These are phyloP conservation scores for Xylariaceae sp. DNA, from an alignment of 2,329 filamentous ascomycete genomes.

Conservation along the genomic window DNA sequence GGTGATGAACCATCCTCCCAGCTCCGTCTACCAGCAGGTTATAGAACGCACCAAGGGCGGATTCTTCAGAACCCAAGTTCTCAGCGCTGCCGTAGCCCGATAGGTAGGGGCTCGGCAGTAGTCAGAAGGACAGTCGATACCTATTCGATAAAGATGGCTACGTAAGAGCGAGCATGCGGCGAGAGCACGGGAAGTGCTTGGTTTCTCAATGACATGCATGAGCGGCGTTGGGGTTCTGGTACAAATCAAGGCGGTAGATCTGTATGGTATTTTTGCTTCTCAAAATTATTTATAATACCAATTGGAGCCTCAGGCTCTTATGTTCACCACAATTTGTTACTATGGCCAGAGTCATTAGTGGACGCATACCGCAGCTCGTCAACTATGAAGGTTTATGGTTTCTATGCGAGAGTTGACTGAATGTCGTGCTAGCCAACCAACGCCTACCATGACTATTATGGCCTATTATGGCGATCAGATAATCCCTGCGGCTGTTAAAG, in stretches of 20 bases:
- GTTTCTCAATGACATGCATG: slow-evolving; percentile 38
- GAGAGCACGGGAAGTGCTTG: slow-evolving; percentile 25
- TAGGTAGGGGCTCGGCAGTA: slow-evolving; percentile 39
- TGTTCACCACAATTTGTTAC: no score
- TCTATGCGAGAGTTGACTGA: no score
- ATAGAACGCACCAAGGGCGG: slow-evolving; percentile 99
- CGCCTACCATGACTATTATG: no score
- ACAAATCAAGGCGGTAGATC: slow-evolving; percentile 36
- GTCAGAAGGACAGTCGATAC: slow-evolving; percentile 28
- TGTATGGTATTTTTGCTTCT: slow-evolving; percentile 37
- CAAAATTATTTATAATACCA: slow-evolving; percentile 24
- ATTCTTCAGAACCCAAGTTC: slow-evolving; percentile 97
- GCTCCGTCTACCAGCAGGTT: slow-evolving; percentile 98
- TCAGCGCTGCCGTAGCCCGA: slow-evolving; percentile 70
- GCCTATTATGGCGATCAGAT: no score
- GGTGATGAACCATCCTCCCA: slow-evolving; percentile 98
- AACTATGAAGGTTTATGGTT: no score
- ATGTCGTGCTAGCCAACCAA: no score
- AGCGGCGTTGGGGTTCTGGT: slow-evolving; percentile 40
- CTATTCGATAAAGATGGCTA: slow-evolving; percentile 29
- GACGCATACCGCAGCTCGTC: no score
- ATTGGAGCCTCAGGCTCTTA: background rate
- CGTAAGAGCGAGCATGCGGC: slow-evolving; percentile 21
- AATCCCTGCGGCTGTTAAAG: no score
- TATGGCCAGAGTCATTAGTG: no score